Evolutionary conservation across 108 stramenopile genomes (phyloP).

Genomic region (Cyclotella choctawhatcheeana): DNA sequence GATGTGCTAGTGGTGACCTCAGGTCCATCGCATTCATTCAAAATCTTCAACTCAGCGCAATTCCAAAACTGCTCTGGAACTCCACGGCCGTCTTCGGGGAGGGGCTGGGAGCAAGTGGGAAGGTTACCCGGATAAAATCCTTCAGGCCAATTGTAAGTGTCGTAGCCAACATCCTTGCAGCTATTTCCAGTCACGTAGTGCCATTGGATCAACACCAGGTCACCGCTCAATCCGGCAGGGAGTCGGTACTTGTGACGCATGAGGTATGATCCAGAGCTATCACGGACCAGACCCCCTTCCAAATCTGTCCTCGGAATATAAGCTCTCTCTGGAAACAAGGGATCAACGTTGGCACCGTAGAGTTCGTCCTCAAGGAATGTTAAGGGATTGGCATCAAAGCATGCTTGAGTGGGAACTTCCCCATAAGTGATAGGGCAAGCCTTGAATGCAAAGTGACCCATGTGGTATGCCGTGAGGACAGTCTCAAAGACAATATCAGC

Average conservation of each 20-base stretch:
- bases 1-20: slow-evolving; percentile 1
- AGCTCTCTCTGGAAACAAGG: too few relatives aligned
- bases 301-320: too few relatives aligned
- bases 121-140: slow-evolving; percentile 16
- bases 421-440: too few relatives aligned
- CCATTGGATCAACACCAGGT: slow-evolving; percentile 35
- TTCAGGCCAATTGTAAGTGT: slow-evolving; percentile 35
- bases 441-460: too few relatives aligned
- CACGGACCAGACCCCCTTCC: too few relatives aligned
- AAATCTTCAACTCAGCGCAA: slow-evolving; percentile 40
- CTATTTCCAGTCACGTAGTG: slow-evolving; percentile 65
- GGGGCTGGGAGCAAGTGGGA: slow-evolving; percentile 21
- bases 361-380: too few relatives aligned
- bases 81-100: slow-evolving; percentile 33
- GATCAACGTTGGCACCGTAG: too few relatives aligned
- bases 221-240: slow-evolving; percentile 23
- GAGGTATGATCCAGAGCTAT: too few relatives aligned
- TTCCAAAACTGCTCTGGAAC: slow-evolving; percentile 47
- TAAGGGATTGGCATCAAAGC: too few relatives aligned
- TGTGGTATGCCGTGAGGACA: slow-evolving; percentile 56
- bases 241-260: slow-evolving; percentile 27
- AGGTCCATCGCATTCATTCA: slow-evolving; percentile 5
- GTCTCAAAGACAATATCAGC: slow-evolving; percentile 45
- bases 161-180: slow-evolving; percentile 31
- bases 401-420: too few relatives aligned